Evolutionary conservation across 2,329 filamentous ascomycete genomes (phyloP).

Genomic region (Penicillium oxalicum): DNA sequence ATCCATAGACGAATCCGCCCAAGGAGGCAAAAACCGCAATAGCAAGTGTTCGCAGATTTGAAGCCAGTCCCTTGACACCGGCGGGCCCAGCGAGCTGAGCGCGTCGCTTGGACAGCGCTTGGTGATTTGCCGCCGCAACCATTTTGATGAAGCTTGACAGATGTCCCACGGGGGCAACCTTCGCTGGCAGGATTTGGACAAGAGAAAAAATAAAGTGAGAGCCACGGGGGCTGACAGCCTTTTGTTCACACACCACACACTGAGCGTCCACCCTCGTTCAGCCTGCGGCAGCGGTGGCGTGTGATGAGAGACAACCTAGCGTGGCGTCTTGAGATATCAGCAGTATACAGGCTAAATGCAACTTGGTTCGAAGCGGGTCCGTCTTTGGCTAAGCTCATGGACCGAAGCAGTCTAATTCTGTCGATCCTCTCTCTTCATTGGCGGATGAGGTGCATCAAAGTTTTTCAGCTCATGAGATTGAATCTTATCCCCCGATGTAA

Average conservation of each 20-base stretch:
- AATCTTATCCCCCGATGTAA: too few species aligned
- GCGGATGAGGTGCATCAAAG: neutral
- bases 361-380: neutral
- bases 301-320: too few species aligned
- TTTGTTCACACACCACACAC: too few species aligned
- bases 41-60: conserved; percentile 50
- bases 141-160: neutral
- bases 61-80: conserved; percentile 46
- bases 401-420: neutral
- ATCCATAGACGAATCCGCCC: conserved; percentile 57
- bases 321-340: neutral
- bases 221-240: too few species aligned
- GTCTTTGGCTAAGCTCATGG: neutral
- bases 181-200: too few species aligned
- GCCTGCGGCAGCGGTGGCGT: too few species aligned
- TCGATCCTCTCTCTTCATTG: neutral
- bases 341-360: neutral
- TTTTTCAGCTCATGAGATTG: too few species aligned
- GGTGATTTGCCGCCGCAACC: neutral
- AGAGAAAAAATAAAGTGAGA: too few species aligned
- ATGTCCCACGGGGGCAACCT: too few species aligned
- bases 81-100: conserved; percentile 33
- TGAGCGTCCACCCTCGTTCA: too few species aligned
- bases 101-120: conserved; percentile 11
- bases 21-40: conserved; percentile 51